Percentiles rank a stretch among this genome's conserved stretches.
Evolutionary conservation across 805 yeast species (phyloP).

Genomic region (Lachancea kluyveri): DNA sequence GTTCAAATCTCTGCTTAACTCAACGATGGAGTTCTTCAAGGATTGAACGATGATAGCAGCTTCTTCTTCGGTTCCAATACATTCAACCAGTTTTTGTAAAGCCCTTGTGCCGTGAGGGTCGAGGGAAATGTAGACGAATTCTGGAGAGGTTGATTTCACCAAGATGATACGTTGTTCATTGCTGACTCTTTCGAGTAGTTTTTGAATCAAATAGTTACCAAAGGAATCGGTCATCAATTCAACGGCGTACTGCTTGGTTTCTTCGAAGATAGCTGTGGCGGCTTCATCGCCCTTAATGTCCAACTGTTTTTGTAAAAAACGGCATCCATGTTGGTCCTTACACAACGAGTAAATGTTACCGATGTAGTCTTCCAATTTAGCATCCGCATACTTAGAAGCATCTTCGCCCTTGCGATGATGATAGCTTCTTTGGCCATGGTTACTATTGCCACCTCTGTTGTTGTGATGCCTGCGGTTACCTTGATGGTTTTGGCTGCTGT

Average conservation of each 20-base stretch:
- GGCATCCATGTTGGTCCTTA: constrained; percentile 94
- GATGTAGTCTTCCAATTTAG: constrained; percentile 58
- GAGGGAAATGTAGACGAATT: constrained; percentile 72
- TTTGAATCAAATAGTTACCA: constrained; percentile 94
- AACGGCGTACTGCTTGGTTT: constrained; percentile 68
- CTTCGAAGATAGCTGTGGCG: constrained; percentile 72
- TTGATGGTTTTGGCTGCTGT: constrained; percentile 5
- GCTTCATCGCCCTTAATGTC: constrained; percentile 58
- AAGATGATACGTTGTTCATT: constrained; percentile 63
- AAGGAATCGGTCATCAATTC: constrained; percentile 93
- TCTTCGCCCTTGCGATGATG: constrained; percentile 39
- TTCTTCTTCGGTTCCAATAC: constrained; percentile 67
- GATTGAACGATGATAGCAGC: constrained; percentile 54
- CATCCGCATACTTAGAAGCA: constrained; percentile 62
- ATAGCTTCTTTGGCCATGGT: constrained; percentile 9
- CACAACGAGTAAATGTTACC: constrained; percentile 77
- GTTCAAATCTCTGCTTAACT: constrained; percentile 79
- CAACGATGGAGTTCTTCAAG: constrained; percentile 65
- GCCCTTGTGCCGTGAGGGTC: constrained; percentile 98
- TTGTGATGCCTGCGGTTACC: constrained; percentile 9
- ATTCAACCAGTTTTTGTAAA: constrained; percentile 84
- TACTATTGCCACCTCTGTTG: constrained; percentile 21
- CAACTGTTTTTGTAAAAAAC: constrained; percentile 83
- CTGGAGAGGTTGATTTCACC: constrained; percentile 65
- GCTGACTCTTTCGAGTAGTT: constrained; percentile 70